phyloP scores from a whole-genome alignment of 306 rosid genomes.

The Vigna radiata region DNA sequence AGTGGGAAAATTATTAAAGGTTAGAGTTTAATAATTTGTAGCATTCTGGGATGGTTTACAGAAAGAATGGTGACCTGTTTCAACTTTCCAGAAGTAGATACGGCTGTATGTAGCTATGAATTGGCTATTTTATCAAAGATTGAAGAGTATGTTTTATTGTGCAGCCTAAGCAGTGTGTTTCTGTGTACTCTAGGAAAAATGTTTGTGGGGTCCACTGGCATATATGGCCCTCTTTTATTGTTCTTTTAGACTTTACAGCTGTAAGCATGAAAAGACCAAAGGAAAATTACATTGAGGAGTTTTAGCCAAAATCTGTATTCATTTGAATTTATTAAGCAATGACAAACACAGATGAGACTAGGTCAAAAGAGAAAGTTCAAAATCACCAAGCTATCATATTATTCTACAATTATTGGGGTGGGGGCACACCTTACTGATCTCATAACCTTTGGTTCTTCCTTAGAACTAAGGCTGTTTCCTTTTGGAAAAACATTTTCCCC shows the following conservation, averaged over 20 bases:
- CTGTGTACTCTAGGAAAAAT: constrained; percentile 29
- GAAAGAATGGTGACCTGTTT: constrained; percentile 45
- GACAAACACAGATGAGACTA: constrained; percentile 43
- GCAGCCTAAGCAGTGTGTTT: constrained; percentile 44
- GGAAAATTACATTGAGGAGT: constrained; percentile 36
- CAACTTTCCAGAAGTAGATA: constrained; percentile 36
- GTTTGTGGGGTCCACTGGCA: constrained; percentile 51
- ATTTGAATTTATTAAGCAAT: constrained; percentile 51
- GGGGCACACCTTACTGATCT: constrained; percentile 56
- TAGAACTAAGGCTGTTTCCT: constrained; percentile 74
- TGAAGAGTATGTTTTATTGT: constrained; percentile 38
- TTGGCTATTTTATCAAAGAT: constrained; percentile 31
- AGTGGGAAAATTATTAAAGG: constrained; percentile 29
- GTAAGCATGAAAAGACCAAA: constrained; percentile 52
- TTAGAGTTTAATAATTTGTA: background rate
- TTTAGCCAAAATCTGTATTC: constrained; percentile 46
- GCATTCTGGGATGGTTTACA: constrained; percentile 41
- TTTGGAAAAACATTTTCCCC: constrained; percentile 55
- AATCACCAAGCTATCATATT: constrained; percentile 57
- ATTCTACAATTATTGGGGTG: constrained; percentile 79
- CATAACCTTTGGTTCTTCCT: constrained; percentile 48
- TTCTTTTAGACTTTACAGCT: constrained; percentile 83
- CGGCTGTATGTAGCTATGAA: constrained; percentile 41
- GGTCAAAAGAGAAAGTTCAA: constrained; percentile 57
- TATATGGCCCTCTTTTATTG: constrained; percentile 69